Evolutionary conservation across 345 rosid species (phyloP), one percentile per base, ranked within the genome.

Genomic region (Eucalyptus sp.): DNA sequence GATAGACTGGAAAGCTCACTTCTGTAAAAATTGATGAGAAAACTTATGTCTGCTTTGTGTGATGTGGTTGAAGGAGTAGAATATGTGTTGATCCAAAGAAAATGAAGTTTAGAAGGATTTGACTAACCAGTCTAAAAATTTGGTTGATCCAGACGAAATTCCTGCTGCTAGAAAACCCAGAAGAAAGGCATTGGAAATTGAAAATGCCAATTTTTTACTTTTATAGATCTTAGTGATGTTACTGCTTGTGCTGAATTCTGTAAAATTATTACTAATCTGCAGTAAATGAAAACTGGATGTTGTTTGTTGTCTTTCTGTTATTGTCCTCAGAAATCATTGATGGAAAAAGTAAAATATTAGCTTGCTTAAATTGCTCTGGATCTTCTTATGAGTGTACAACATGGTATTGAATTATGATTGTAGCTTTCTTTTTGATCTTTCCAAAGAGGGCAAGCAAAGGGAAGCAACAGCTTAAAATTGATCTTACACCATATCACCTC

Each of bases 381-480:
- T 46, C 50, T n/a, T 64, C 86, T n/a, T 52, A 43, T 43, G 86
- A 18, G 79, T 16, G 44, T 11, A 68, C n/a, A 27, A 22, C 29
- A 3, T 20, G 46, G 27, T 44, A 17, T 4, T 31, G 24, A 54
- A 29, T 88, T 24, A 51, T 49, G 50, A 64, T 31, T 31, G 51
- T 33, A n/a, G n/a, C 81, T 89, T 71, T 15, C 44, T 76, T 85
- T 56, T n/a, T 56, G 49, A 87, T 33, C 50, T 60, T 54, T 64
- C 81, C 81, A 20, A 86, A 98, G 99, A 94, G 95, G 91, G 99
- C 91, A 88, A 96, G 95, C 92, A 96, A 96, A 92, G 99, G 99
- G 89, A 97, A 94, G 95, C 94, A 91, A 85, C 92, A 33, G 10
- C 90, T 95, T 95, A 90, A 95, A 89, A 94, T 98, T 87, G 99